Conservation (phyloP, 441 rosid species). For the Breynia disticha region DNA sequence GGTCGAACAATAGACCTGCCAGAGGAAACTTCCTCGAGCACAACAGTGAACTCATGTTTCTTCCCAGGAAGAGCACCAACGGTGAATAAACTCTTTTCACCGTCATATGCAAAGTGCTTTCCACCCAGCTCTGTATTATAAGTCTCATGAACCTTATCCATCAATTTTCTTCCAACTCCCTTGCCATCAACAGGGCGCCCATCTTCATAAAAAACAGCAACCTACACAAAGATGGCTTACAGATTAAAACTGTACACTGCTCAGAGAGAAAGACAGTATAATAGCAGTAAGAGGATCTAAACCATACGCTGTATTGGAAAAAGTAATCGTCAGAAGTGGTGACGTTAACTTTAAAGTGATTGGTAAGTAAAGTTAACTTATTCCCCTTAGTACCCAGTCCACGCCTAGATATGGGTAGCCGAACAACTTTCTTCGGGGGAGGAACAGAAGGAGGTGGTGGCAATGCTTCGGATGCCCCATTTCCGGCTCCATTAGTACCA, state of each 20-base stretch:
- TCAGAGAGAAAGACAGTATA: background rate
- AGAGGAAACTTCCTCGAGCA: slow-evolving; percentile 41
- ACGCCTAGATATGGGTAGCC: slow-evolving; percentile 43
- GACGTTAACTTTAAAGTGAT: slow-evolving; percentile 55
- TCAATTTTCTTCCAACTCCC: slow-evolving; percentile 44
- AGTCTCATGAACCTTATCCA: slow-evolving; percentile 46
- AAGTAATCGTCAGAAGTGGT: slow-evolving; percentile 34
- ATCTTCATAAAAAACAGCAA: slow-evolving; percentile 45
- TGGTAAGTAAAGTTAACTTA: slow-evolving; percentile 31
- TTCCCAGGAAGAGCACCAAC: slow-evolving; percentile 44
- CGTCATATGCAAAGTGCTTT: slow-evolving; percentile 54
- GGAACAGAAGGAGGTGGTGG: slow-evolving; percentile 44
- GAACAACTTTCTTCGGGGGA: slow-evolving; percentile 30
- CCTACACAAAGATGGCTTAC: slow-evolving; percentile 20
- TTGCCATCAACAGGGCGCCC: slow-evolving; percentile 46
- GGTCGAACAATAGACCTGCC: slow-evolving; percentile 19
- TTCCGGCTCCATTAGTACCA: slow-evolving; percentile 12
- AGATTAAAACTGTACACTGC: background rate
- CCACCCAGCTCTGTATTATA: slow-evolving; percentile 36
- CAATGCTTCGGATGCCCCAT: slow-evolving; percentile 21
- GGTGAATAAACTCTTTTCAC: slow-evolving; percentile 53
- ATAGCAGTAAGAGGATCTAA: background rate
- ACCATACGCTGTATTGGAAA: slow-evolving; percentile 43
- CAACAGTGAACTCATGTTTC: slow-evolving; percentile 45
- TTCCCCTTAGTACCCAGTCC: slow-evolving; percentile 45